Percentiles rank a stretch among this genome's conserved stretches.
Evolutionary conservation across 306 rosid species (phyloP).

Genomic region (Gastrolobium villosum): DNA sequence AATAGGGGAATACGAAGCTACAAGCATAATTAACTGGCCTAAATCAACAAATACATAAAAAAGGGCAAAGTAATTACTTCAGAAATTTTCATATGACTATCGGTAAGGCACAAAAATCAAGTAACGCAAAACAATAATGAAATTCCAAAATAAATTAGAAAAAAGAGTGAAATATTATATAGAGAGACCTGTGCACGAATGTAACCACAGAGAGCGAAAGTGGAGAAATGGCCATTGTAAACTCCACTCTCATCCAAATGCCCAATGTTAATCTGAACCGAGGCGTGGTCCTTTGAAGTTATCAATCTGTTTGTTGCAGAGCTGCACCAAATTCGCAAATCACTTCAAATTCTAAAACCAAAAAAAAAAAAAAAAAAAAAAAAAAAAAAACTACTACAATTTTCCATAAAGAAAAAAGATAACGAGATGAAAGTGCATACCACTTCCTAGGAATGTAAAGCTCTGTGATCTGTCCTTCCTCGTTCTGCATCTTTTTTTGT

Average conservation of each 20-base stretch:
- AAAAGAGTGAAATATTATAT: neutral
- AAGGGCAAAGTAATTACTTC: neutral
- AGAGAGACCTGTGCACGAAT: constrained; percentile 80
- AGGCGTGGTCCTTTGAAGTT: constrained; percentile 83
- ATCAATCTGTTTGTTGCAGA: constrained; percentile 88
- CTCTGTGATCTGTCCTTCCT: constrained; percentile 59
- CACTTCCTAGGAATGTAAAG: constrained; percentile 69
- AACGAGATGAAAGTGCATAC: constrained; percentile 2
- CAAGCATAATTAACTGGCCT: neutral
- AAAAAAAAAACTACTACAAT: neutral
- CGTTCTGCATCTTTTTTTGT: constrained; percentile 57
- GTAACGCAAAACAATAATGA: neutral
- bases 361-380: no score
- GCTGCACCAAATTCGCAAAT: constrained; percentile 44
- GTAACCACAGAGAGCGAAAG: constrained; percentile 81
- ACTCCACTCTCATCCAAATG: constrained; percentile 81
- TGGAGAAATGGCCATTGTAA: constrained; percentile 73
- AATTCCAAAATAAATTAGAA: no score
- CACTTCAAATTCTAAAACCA: constrained; percentile 1
- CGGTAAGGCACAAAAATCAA: neutral
- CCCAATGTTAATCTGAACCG: constrained; percentile 80
- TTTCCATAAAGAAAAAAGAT: neutral
- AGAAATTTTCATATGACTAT: neutral
- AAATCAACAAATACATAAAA: neutral
- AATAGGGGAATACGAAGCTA: neutral